Conservation (phyloP, 2,329 filamentous ascomycete species). For the Arthrobotrys megalospora region DNA sequence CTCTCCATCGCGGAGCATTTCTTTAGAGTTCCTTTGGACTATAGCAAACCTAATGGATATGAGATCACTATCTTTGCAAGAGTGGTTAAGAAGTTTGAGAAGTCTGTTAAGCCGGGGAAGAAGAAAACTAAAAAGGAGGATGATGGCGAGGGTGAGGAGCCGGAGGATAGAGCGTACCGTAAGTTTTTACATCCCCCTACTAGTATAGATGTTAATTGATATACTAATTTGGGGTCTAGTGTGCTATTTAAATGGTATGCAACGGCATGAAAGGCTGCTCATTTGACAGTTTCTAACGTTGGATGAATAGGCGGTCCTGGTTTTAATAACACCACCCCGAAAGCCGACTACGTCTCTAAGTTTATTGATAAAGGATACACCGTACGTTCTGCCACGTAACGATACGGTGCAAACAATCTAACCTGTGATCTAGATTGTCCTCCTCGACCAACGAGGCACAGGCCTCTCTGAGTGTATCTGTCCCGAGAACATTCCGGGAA, state of each 20-base stretch:
- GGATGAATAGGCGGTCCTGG: constrained; percentile 41
- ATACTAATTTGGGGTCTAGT: constrained; percentile 25
- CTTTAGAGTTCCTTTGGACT: constrained; percentile 44
- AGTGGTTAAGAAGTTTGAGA: constrained; percentile 48
- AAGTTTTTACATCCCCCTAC: constrained; percentile 10
- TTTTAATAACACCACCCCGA: constrained; percentile 42
- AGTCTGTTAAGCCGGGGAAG: constrained; percentile 44
- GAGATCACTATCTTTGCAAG: constrained; percentile 54
- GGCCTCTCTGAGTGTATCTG: constrained; percentile 87
- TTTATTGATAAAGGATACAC: constrained; percentile 50
- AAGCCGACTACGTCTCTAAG: constrained; percentile 44
- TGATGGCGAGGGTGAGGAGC: constrained; percentile 15
- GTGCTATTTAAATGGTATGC: constrained; percentile 51
- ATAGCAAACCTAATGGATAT: constrained; percentile 26
- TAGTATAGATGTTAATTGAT: not conserved
- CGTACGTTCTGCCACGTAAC: constrained; percentile 5
- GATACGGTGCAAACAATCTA: not conserved
- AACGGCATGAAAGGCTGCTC: too few relatives aligned
- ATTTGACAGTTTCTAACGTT: not conserved
- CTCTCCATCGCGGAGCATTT: constrained; percentile 51
- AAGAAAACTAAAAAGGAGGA: constrained; percentile 22
- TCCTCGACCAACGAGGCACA: constrained; percentile 92
- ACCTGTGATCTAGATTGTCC: constrained; percentile 71
- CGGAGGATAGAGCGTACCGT: constrained; percentile 40
- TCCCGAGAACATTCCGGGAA: constrained; percentile 78